Conservation (phyloP, 148 eudicot species). For the Polygonum aviculare region DNA sequence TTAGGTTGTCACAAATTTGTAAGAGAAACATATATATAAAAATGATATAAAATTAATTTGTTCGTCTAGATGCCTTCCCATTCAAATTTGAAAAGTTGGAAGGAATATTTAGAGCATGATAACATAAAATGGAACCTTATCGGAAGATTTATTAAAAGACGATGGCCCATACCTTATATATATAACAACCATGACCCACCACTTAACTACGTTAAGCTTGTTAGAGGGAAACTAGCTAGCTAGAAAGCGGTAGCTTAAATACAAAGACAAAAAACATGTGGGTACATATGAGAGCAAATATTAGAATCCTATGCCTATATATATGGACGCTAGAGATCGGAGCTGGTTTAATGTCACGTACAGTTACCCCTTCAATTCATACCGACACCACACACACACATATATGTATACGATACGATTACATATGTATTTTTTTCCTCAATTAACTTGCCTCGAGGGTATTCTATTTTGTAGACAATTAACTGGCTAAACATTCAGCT, state of each 20-base stretch:
- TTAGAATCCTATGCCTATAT: neutral
- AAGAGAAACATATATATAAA: neutral
- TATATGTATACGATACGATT: neutral
- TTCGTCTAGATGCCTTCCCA: neutral
- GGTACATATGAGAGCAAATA: neutral
- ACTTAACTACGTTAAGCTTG: neutral
- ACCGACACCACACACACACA: neutral
- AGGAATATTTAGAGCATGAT: neutral
- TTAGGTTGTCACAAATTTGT: no score
- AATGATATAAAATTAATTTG: no score
- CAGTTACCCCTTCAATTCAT: neutral
- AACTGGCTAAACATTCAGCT: no score
- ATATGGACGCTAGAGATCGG: neutral
- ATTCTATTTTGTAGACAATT: no score
- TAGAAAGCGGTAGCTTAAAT: neutral
- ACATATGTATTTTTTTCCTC: no score
- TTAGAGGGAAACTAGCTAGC: neutral
- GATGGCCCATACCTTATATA: neutral
- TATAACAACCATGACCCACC: neutral
- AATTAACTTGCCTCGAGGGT: no score
- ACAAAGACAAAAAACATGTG: conserved; percentile 7
- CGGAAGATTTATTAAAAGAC: neutral
- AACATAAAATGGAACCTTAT: neutral
- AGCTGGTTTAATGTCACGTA: neutral
- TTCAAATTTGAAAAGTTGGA: neutral